Conservation (phyloP, 441 rosid species). For the Brassica hybrid region DNA sequence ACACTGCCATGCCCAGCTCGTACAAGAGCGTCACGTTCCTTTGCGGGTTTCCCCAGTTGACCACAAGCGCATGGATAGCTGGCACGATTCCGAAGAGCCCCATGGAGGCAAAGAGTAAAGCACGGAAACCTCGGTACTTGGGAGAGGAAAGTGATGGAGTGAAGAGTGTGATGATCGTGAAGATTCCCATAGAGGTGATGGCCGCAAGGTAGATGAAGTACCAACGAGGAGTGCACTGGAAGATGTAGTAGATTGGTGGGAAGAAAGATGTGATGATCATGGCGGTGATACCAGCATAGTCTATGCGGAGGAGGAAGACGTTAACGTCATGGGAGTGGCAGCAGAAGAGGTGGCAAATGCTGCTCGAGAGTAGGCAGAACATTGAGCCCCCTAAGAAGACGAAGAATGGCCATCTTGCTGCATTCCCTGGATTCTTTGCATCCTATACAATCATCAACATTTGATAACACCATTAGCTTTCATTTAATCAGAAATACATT, state of each 20-base stretch:
- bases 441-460: slow-evolving; percentile 34
- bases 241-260: slow-evolving; percentile 80
- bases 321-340: slow-evolving; percentile 73
- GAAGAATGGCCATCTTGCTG: slow-evolving; percentile 76
- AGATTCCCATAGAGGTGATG: slow-evolving; percentile 69
- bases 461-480: slow-evolving; percentile 11
- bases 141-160: slow-evolving; percentile 63
- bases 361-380: slow-evolving; percentile 81
- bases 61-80: slow-evolving; percentile 60
- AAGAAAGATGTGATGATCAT: slow-evolving; percentile 92
- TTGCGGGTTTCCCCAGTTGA: slow-evolving; percentile 75
- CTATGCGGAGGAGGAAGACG: slow-evolving; percentile 61
- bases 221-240: slow-evolving; percentile 80
- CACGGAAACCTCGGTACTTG: slow-evolving; percentile 63
- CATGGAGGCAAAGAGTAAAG: slow-evolving; percentile 71
- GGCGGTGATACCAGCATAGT: slow-evolving; percentile 69
- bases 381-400: slow-evolving; percentile 78
- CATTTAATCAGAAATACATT: not conserved
- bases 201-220: slow-evolving; percentile 69
- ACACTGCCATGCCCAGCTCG: slow-evolving; percentile 78
- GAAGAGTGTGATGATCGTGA: slow-evolving; percentile 69
- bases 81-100: slow-evolving; percentile 77
- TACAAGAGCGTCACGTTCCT: slow-evolving; percentile 59
- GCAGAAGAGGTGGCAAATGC: slow-evolving; percentile 79
- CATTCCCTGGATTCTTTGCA: slow-evolving; percentile 45